Evolutionary conservation across 2,329 filamentous ascomycete genomes (phyloP).

Genomic region (Ophiostoma angusticollis): DNA sequence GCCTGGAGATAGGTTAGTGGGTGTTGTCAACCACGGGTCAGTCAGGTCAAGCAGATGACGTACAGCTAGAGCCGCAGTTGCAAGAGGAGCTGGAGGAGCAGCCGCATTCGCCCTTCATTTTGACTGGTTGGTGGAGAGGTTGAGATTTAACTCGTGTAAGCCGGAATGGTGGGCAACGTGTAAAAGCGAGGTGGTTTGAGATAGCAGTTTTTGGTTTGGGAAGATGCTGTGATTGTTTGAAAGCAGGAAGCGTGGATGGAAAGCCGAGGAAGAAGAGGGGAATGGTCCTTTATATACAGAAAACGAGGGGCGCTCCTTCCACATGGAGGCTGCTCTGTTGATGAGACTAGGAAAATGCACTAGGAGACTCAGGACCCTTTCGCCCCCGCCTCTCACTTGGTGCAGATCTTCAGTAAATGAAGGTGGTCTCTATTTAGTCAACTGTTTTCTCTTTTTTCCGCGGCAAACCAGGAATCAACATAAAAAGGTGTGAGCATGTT

Average conservation of each 20-base stretch:
- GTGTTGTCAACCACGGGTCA: constrained; percentile 5
- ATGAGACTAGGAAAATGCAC: too few species aligned
- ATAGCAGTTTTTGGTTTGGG: background rate
- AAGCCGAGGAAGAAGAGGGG: background rate
- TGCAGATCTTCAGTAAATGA: too few species aligned
- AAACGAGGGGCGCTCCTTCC: too few species aligned
- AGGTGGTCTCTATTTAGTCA: too few species aligned
- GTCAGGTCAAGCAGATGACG: background rate
- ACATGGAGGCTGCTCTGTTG: too few species aligned
- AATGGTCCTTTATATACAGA: background rate
- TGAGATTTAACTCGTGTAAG: constrained; percentile 14
- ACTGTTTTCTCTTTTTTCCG: too few species aligned
- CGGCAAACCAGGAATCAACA: too few species aligned
- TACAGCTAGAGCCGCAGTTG: constrained; percentile 18
- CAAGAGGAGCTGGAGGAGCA: constrained; percentile 24
- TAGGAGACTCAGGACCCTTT: too few species aligned
- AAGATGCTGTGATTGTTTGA: background rate
- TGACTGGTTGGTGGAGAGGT: constrained; percentile 13
- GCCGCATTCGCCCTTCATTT: constrained; percentile 27
- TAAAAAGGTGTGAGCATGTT: too few species aligned
- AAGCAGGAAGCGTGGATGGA: background rate
- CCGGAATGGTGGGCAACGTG: constrained; percentile 13
- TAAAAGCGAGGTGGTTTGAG: background rate
- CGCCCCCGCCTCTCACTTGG: too few species aligned
- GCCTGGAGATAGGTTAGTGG: constrained; percentile 21